Evolutionary conservation across 345 rosid genomes (phyloP).

Genomic region (rapeseed (Brassica napus)): Da-Ae NC_063434.1:7215001-7215500

Average conservation of each 20-base stretch:
- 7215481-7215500: slow-evolving; percentile 98
- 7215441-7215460: slow-evolving; percentile 68
- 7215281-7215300: slow-evolving; percentile 52
- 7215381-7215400: slow-evolving; percentile 14
- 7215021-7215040: slow-evolving; percentile 92
- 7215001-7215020: slow-evolving; percentile 99
- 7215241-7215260: slow-evolving; percentile 21
- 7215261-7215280: neutral
- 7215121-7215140: neutral
- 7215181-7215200: slow-evolving; percentile 89
- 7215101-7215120: neutral
- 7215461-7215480: slow-evolving; percentile 94
- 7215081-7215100: too few species aligned
- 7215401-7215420: neutral
- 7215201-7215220: slow-evolving; percentile 96
- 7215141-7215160: slow-evolving; percentile 81
- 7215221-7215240: slow-evolving; percentile 44
- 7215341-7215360: slow-evolving; percentile 99
- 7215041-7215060: slow-evolving; percentile 2
- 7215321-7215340: slow-evolving; percentile 95
- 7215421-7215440: slow-evolving; percentile 18
- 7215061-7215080: too few species aligned
- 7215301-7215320: slow-evolving; percentile 97
- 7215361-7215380: slow-evolving; percentile 85
- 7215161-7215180: slow-evolving; percentile 96